Conservation (phyloP, 768 basidiomycete species). For the Psilocybe cyanescens region DNA sequence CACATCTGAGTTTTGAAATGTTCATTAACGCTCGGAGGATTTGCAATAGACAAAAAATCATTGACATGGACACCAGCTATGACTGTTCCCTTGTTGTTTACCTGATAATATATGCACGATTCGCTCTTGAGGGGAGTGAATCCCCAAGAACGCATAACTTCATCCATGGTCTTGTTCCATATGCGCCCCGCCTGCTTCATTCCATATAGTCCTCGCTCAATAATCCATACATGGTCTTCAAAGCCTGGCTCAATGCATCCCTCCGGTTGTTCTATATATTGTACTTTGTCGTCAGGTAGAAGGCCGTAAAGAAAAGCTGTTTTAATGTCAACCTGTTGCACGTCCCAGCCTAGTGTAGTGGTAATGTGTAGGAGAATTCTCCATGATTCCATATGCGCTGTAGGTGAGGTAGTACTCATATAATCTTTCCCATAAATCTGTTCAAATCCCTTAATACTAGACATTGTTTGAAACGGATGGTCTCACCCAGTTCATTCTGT, state of each 20-base stretch:
- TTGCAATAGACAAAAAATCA: slow-evolving; percentile 27
- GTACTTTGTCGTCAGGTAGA: slow-evolving; percentile 29
- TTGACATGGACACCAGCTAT: slow-evolving; percentile 39
- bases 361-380: slow-evolving; percentile 38
- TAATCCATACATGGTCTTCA: slow-evolving; percentile 25
- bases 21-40: slow-evolving; percentile 1
- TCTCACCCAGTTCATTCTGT: slow-evolving; percentile 29
- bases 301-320: slow-evolving; percentile 41
- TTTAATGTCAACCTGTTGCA: slow-evolving; percentile 43
- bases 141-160: slow-evolving; percentile 28
- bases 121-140: slow-evolving; percentile 35
- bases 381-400: slow-evolving; percentile 34
- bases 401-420: slow-evolving; percentile 2
- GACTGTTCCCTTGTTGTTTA: slow-evolving; percentile 18
- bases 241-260: slow-evolving; percentile 33
- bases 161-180: slow-evolving; percentile 39
- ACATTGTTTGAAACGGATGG: slow-evolving; percentile 36
- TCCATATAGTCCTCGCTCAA: slow-evolving; percentile 34
- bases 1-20: slow-evolving; percentile 11
- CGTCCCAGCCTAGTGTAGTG: slow-evolving; percentile 34
- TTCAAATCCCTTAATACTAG: slow-evolving; percentile 46
- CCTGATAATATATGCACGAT: slow-evolving; percentile 36
- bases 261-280: slow-evolving; percentile 38
- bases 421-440: slow-evolving; percentile 47
- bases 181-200: slow-evolving; percentile 38